Evolutionary conservation across 768 basidiomycete species (phyloP), one percentile per base, ranked within the genome.

Genomic region (Kwoniella pini): DNA sequence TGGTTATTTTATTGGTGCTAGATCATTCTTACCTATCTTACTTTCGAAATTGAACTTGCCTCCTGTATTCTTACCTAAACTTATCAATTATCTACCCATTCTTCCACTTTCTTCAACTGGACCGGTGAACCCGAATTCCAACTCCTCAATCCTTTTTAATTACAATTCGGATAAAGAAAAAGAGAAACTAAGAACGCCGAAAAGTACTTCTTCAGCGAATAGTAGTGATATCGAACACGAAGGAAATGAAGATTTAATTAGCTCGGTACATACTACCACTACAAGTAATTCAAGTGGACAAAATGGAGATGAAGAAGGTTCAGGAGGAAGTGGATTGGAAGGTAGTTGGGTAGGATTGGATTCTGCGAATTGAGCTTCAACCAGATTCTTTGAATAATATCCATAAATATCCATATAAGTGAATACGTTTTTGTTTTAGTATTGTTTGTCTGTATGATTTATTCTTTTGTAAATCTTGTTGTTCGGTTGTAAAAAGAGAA

Each of bases 281-380:
- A 42, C 40, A 19, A 42, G 19, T 19, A 42, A 12, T 42, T 44
- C 51, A 13, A 53, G 40, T 33, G 52, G 62, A 9, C 12, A 42
- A 26, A 50, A 31, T 31, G 65, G 46, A 2, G 45, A 33, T 11
- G 63, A 63, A 26, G 54, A 60, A 19, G 61, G 57, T 24, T 36
- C 28, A 4, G 54, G 49, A 19, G 55, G 62, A 13, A 58, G 49
- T 31, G 63, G 68, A 12, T 33, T 69, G 39, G 68, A 65, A 28
- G 64, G 56, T 17, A 69, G 68, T 44, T 69, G 68, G 68, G 68
- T 69, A 10, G 68, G 68, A 6, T 21, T 69, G 36, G 68, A 69
- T 27, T 33, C 54, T 21, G 61, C 31, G 27, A 65, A 65, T 49
- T 68, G 19, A 36, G 40, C 12, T 30, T 26, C 26, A n/a, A 24